Evolutionary conservation across 768 basidiomycete species (phyloP), one percentile per base, ranked within the genome.

Genomic region (Amanita polypyramis): DNA sequence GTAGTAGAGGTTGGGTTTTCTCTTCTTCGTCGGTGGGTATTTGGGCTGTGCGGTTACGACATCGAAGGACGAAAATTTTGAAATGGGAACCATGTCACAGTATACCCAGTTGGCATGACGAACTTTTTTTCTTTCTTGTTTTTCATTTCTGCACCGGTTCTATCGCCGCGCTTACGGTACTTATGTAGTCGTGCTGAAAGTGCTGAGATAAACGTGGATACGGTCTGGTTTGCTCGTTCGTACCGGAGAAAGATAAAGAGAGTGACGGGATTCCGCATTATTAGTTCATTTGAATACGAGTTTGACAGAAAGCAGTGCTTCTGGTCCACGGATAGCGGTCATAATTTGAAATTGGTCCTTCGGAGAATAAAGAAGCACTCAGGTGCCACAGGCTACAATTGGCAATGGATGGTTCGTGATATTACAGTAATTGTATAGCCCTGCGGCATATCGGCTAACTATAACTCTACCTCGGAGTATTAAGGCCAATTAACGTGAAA

Each of bases 381-480:
- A n/a, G n/a, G 3, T 27, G n/a, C 23, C 5, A 27, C 37, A 27
- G 15, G 23, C 27, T 27, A 14, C 15, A 44, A 44, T 44, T 4
- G 8, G 14, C 34, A 11, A 35, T 21, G 20, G 17, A 23, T 25
- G 10, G 23, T 45, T n/a, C 34, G 15, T 47, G 34, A 35, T 47
- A 47, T 47, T 47, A 47, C 46, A 47, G 12, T 17, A 38, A 35
- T 42, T 21, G 21, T 23, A 29, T 45, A 45, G 4, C n/a, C 33
- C 8, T 25, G 45, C 36, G 14, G 35, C 39, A 47, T 39, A 39
- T 47, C 27, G 27, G n/a, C n/a, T 38, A 47, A 27, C 43, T 30
- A 42, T 27, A 47, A 47, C 21, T 37, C 34, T 47, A 23, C 15
- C n/a, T n/a, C 21, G 14, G 15, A 17, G 27, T 12, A 20, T 7